phyloP scores from a whole-genome alignment of 1,284 basidiomycete genomes.

The Bjerkandera adusta region DNA sequence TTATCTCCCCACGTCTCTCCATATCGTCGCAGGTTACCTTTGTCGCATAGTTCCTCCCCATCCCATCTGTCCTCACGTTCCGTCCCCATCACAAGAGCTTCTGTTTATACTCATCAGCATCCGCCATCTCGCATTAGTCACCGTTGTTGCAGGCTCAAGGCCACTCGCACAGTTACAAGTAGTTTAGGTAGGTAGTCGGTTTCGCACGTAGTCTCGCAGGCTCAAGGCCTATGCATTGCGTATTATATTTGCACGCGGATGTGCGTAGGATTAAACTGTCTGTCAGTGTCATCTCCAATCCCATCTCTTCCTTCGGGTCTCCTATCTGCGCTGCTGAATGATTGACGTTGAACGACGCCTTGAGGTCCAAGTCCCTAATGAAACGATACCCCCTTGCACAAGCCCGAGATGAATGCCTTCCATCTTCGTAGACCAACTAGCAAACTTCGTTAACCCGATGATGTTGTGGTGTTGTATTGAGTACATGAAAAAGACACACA shows the following conservation, averaged over 20 bases:
- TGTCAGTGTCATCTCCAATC: conserved; percentile 5
- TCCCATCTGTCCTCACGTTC: conserved; percentile 1
- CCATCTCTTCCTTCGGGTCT: not conserved
- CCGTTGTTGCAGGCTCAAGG: conserved; percentile 27
- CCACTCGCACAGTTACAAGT: conserved; percentile 24
- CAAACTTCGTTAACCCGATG: too few species aligned
- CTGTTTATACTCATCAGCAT: conserved; percentile 3
- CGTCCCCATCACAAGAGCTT: conserved; percentile 5
- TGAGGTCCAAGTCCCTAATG: too few species aligned
- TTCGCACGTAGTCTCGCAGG: conserved; percentile 16
- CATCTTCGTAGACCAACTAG: too few species aligned
- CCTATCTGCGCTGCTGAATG: too few species aligned
- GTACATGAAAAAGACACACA: too few species aligned
- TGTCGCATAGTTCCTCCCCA: too few species aligned
- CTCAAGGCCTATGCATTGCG: conserved; percentile 32
- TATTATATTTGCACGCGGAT: conserved; percentile 29
- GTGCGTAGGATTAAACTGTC: conserved; percentile 26
- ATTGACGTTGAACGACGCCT: too few species aligned
- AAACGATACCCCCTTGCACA: too few species aligned
- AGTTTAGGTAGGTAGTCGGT: conserved; percentile 21
- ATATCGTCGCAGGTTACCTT: conserved; percentile 5
- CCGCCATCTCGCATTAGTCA: conserved; percentile 11
- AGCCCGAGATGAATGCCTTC: too few species aligned
- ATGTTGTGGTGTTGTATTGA: too few species aligned
- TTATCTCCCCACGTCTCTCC: conserved; percentile 6